Conservation (phyloP, 2,329 filamentous ascomycete genomes). For the Ophiostoma angusticollis region DNA sequence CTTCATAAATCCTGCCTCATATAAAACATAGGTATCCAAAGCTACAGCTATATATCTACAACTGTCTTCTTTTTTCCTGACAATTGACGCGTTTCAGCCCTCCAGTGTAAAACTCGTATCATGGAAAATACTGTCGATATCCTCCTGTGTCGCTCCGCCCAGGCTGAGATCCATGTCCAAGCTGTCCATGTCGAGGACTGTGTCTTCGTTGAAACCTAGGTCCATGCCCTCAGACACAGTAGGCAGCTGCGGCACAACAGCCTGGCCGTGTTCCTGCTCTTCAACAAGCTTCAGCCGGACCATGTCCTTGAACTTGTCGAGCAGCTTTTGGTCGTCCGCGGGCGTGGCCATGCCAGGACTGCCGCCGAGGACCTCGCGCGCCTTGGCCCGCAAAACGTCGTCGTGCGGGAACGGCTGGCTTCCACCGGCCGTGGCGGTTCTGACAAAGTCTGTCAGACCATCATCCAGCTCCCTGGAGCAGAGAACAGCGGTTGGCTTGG, state of each 20-base stretch:
- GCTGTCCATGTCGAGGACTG: slow-evolving; percentile 6
- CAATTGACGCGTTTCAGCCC: slow-evolving; percentile 14
- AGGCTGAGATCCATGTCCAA: slow-evolving; percentile 23
- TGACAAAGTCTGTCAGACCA: slow-evolving; percentile 38
- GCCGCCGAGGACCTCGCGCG: slow-evolving; percentile 32
- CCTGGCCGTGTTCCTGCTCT: slow-evolving; percentile 4
- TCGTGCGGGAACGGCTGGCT: slow-evolving; percentile 34
- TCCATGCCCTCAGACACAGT: neutral
- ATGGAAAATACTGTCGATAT: slow-evolving; percentile 29
- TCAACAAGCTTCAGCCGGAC: slow-evolving; percentile 21
- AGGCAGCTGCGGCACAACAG: slow-evolving; percentile 6
- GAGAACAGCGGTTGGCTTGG: slow-evolving; percentile 39
- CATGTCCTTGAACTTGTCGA: slow-evolving; percentile 41
- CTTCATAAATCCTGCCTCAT: too few relatives aligned
- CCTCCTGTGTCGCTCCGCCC: slow-evolving; percentile 21
- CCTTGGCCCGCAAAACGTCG: slow-evolving; percentile 32
- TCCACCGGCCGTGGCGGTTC: slow-evolving; percentile 21
- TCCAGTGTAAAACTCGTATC: slow-evolving; percentile 31
- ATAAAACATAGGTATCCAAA: too few relatives aligned
- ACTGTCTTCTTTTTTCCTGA: neutral
- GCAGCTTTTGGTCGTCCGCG: slow-evolving; percentile 39
- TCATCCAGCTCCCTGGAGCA: slow-evolving; percentile 45
- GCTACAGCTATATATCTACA: too few relatives aligned
- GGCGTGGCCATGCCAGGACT: slow-evolving; percentile 30
- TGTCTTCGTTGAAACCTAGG: neutral